Conservation (phyloP, 2,329 filamentous ascomycete species). For the Neonectria neomacrospora region DNA sequence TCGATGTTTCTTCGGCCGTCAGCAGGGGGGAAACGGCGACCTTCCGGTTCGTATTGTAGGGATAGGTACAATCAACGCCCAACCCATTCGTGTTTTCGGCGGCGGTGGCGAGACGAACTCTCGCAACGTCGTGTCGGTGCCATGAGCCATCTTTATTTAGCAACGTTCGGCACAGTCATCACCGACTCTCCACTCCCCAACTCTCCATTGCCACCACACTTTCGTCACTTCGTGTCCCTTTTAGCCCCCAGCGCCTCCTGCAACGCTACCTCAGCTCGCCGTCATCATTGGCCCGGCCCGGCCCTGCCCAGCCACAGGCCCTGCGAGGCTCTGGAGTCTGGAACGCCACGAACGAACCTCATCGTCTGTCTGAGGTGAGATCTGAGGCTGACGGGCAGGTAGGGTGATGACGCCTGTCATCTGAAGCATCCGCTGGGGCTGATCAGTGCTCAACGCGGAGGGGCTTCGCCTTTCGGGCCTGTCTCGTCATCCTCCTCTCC, state of each 20-base stretch:
- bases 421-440: conserved; percentile 2
- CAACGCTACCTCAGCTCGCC: not conserved
- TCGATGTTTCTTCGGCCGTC: conserved; percentile 1
- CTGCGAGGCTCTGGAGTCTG: conserved; percentile 11
- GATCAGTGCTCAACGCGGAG: conserved; percentile 3
- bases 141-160: conserved; percentile 21
- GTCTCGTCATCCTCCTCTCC: not conserved
- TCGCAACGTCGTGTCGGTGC: not conserved
- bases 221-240: conserved; percentile 9
- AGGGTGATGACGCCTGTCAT: conserved; percentile 19
- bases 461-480: not conserved
- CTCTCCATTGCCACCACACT: conserved; percentile 5
- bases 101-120: conserved; percentile 14
- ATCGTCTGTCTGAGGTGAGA: conserved; percentile 24
- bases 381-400: conserved; percentile 7
- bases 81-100: conserved; percentile 3
- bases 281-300: conserved; percentile 4
- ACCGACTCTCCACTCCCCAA: conserved; percentile 3
- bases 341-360: conserved; percentile 5
- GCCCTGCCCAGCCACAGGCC: conserved; percentile 1
- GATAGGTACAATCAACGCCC: not conserved
- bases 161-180: conserved; percentile 15
- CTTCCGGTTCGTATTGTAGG: too few relatives aligned
- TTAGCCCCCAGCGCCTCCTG: not conserved
- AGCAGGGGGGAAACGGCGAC: too few relatives aligned